Evolutionary conservation across 2,329 filamentous ascomycete species (phyloP), one percentile per base, ranked within the genome.

Genomic region (Alternaria sp.): DNA sequence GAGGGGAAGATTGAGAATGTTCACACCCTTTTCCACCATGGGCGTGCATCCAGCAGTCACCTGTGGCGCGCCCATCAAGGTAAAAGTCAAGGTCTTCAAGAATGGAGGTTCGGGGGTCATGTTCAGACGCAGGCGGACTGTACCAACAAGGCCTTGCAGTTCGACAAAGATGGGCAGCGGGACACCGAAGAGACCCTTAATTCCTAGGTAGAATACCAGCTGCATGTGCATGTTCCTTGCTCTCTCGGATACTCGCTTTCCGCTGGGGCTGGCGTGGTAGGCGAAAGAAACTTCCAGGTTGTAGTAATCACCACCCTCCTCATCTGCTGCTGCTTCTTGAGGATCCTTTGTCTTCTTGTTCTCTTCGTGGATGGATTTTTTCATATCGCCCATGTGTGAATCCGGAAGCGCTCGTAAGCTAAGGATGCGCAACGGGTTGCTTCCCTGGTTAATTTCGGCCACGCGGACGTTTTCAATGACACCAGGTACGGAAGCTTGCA

Each of bases 201-300:
- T 83, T 58, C 95, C 95, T 1, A 98, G 86, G 66, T 97, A 98
- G 77, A 99, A 98, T 8, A 97, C 88, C 14, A 98, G 81, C 71
- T 96, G 91, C 93, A 97, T 97, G 72, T 96, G 94, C 92, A 97
- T 97, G 76, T 97, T 98, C 67, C 91, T 88, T 6, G 93, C 93
- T 78, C 94, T 95, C 46, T 91, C 90, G 3, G 91, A 90, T 14
- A 93, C 85, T 48, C 89, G 87, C 59, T 84, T 83, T 5, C 87
- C 85, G 3, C 87, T 89, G 12, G 93, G 93, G 75, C 90, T 88
- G 9, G 94, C 92, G 73, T 97, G 93, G 76, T 97, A 97, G 1
- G 94, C 94, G 71, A 97, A 90, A 0, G 93, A 92, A 26, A 92
- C 89, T 77, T 97, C 94, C 49, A 97, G 84, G 71, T 97, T 97